Base-by-base conservation (phyloP, 2,329 filamentous ascomycete genomes). In the Talaromyces amestolkiae region DNA sequence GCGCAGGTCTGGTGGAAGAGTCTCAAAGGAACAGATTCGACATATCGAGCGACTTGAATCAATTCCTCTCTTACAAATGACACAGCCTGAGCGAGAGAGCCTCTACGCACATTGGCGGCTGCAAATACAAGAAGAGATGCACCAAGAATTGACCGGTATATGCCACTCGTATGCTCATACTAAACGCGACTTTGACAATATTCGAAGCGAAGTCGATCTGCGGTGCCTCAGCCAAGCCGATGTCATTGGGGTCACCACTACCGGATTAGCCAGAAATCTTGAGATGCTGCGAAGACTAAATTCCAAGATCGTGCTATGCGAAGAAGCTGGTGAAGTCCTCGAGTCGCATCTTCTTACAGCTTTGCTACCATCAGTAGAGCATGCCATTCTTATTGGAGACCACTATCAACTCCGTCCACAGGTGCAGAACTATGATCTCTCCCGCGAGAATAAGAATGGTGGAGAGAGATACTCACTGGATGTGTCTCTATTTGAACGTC, bases 201-300 rank as follows among this genome's bases (percentile, higher is more conserved):
- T 74, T 15, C 67, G 68, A 19, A 67, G 71, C 43, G 74, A 77
- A 49, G 41, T 71, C 6, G 68, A 73, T 54, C 63, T 74, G 27
- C 71, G 75, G 7, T 73, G 69, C 60, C 69, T 79, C 8, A 47
- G 67, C 3, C 69, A 74, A 22, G 83, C 83, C 0, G 75, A 84
- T 60, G 76, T 86, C 6, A 83, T 87, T 49, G 85, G 85, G 0
- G 70, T 86, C 3, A 87, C 84, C 0, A 86, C 85, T 0, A 80
- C 79, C 0, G 85, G 84, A 0, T 70, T 87, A 0, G 84, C 85
- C 3, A 72, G 74, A 24, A 78, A 79, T 10, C 76, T 86, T 2
- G 71, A 78, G 0, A 67, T 81, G 13, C 74, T 87, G 0, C 78
- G 77, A n/a, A 74, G 76, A 15, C 69, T 85, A 1, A 72, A 70